Base-by-base conservation (phyloP, 169 alveolate genomes). In the Eimeria sp. region DNA sequence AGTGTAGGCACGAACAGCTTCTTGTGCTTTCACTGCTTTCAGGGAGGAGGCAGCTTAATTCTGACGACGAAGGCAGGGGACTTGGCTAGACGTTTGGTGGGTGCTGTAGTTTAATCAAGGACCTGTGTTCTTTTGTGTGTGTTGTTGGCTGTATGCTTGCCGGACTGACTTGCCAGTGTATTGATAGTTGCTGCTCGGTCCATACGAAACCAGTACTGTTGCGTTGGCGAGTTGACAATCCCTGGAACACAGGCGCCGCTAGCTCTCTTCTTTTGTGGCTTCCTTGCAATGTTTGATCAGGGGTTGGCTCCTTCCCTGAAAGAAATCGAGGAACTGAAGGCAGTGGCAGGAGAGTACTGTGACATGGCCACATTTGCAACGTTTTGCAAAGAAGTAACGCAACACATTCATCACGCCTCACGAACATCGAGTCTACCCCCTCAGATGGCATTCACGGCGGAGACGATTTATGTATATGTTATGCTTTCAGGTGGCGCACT, bases 31-130 rank as follows among this genome's bases (percentile, higher is more conserved):
- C 62, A 14, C 37, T 85, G 80, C 46, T 11, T 68, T 62, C 64
- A 87, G 94, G 94, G 94, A 25, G 94, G 94, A 8, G 94, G 82
- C 27, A 54, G 94, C 78, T 66, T 87, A 52, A 87, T 87, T 62
- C 94, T 87, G 37, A 87, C 94, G 82, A 27, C 80, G 68, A 40
- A 87, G 82, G 94, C 94, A 23, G 94, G 94, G 52, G 76, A 87
- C 64, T 54, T 87, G 46, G 94, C 94, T 27, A 87, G 82, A 46
- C 94, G 94, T 37, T 64, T 87, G 82, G 94, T 87, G 66, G 58
- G 91, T 54, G 20, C 40, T 30, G 25, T 56, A 27, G 13, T 9
- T 43, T 43, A 4, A 18, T 16, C 11, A 40, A 40, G 49, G 66
- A 54, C 46, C n/a, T 27, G 43, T 20, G 25, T 14, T n/a, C 11